These are phyloP conservation scores for Pittosporum tobira DNA, from an alignment of 129 eudicot species.

Conservation along the genomic window DNA sequence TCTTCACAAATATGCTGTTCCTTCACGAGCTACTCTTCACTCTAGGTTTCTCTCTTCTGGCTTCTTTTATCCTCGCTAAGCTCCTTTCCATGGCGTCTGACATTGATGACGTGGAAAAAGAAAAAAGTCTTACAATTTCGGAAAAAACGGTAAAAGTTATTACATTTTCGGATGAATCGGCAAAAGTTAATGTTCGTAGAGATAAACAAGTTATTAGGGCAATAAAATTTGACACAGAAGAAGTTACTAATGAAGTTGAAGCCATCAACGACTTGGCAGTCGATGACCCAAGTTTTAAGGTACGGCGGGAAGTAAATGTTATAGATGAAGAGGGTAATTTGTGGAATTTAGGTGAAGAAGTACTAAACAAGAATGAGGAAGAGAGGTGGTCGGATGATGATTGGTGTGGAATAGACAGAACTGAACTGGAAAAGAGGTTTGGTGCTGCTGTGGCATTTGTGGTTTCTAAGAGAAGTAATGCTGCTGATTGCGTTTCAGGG, in stretches of 20 bases:
- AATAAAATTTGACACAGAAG: not conserved
- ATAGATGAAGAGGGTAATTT: constrained; percentile 9
- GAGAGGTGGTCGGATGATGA: constrained; percentile 42
- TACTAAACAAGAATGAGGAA: constrained; percentile 23
- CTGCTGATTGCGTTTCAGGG: constrained; percentile 23
- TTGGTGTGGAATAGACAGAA: constrained; percentile 75
- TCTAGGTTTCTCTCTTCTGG: constrained; percentile 32
- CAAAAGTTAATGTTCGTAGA: not conserved
- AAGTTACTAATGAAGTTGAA: not conserved
- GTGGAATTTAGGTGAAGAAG: constrained; percentile 11
- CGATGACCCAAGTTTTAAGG: too few species aligned
- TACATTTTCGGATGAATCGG: constrained; percentile 7
- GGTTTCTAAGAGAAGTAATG: constrained; percentile 27
- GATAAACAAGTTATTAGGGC: not conserved
- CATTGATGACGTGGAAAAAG: constrained; percentile 11
- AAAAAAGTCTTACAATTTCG: constrained; percentile 1
- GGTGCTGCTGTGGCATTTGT: constrained; percentile 54
- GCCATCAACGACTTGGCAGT: too few species aligned
- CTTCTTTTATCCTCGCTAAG: constrained; percentile 31
- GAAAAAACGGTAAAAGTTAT: constrained; percentile 4
- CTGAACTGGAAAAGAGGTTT: constrained; percentile 52
- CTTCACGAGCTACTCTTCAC: constrained; percentile 35
- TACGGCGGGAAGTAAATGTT: constrained; percentile 5
- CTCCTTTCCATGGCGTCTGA: constrained; percentile 27
- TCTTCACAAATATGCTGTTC: constrained; percentile 32